Conservation (phyloP, 371 early-diverging fungal species). For the Actinomortierella ambigua region DNA sequence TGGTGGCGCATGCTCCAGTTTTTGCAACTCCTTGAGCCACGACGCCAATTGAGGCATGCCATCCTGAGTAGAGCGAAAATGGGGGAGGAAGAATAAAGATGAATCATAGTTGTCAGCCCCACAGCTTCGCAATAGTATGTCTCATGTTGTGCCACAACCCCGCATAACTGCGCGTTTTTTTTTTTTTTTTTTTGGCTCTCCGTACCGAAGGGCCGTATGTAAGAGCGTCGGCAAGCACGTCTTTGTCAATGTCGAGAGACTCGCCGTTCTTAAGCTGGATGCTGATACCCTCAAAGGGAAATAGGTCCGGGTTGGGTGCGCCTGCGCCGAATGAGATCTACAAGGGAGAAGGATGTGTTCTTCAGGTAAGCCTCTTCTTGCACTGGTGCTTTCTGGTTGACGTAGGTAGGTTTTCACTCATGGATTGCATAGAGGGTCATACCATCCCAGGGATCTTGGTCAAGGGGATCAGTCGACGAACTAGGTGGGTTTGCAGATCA, state of each 20-base stretch:
- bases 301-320: constrained; percentile 71
- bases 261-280: constrained; percentile 68
- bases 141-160: background rate
- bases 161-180: background rate
- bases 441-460: constrained; percentile 52
- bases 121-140: background rate
- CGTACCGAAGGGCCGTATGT: constrained; percentile 65
- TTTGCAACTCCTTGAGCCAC: constrained; percentile 71
- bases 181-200: background rate
- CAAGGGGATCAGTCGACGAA: constrained; percentile 45
- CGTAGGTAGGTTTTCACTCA: background rate
- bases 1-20: constrained; percentile 63
- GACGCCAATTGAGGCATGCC: constrained; percentile 66
- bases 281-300: constrained; percentile 71
- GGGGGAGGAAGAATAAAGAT: background rate
- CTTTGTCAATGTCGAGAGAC: constrained; percentile 50
- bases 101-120: background rate
- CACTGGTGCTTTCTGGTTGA: background rate
- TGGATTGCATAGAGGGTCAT: constrained; percentile 8
- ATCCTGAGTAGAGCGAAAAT: constrained; percentile 46
- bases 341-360: background rate
- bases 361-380: no score
- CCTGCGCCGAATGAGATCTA: constrained; percentile 76
- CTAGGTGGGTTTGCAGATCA: constrained; percentile 13
- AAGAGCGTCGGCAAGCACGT: constrained; percentile 51